These are phyloP conservation scores for Penicillium atrosanguineum DNA, from an alignment of 495 filamentous ascomycete genomes.

Conservation along the genomic window DNA sequence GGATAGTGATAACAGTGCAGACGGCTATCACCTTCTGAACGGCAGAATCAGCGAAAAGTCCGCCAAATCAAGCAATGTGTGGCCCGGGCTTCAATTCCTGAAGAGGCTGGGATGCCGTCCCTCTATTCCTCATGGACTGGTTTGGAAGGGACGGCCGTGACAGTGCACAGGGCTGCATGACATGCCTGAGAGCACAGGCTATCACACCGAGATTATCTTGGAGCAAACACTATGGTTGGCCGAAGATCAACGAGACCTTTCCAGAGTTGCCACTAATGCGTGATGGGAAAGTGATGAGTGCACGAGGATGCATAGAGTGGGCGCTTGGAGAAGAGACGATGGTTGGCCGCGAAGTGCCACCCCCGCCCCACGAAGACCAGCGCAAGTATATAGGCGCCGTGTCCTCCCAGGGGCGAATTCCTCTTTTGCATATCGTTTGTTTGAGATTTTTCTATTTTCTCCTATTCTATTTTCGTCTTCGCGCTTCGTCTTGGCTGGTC, in stretches of 20 bases:
- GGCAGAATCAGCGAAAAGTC: not conserved
- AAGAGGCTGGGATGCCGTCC: not conserved
- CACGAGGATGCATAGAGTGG: constrained; percentile 22
- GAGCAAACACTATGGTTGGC: constrained; percentile 6
- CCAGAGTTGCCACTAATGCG: constrained; percentile 23
- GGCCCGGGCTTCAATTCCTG: not conserved
- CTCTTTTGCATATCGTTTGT: constrained; percentile 31
- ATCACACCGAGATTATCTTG: constrained; percentile 2
- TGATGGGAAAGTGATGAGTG: constrained; percentile 29
- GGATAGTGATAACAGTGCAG: constrained; percentile 11
- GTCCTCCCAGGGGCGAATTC: constrained; percentile 3
- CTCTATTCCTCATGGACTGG: not conserved
- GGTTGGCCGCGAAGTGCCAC: constrained; percentile 7
- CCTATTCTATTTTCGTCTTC: constrained; percentile 39
- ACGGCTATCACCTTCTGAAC: not conserved
- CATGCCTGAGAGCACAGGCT: constrained; percentile 4
- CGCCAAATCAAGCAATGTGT: not conserved
- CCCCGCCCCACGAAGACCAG: not conserved
- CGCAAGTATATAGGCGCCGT: constrained; percentile 43
- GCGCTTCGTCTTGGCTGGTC: constrained; percentile 45
- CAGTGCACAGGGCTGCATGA: constrained; percentile 2
- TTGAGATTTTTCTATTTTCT: constrained; percentile 36
- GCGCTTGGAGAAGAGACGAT: constrained; percentile 24
- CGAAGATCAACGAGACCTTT: not conserved
- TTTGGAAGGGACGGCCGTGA: not conserved